Evolutionary conservation across 345 rosid genomes (phyloP).

Genomic region (Gossypioides kirkii): DNA sequence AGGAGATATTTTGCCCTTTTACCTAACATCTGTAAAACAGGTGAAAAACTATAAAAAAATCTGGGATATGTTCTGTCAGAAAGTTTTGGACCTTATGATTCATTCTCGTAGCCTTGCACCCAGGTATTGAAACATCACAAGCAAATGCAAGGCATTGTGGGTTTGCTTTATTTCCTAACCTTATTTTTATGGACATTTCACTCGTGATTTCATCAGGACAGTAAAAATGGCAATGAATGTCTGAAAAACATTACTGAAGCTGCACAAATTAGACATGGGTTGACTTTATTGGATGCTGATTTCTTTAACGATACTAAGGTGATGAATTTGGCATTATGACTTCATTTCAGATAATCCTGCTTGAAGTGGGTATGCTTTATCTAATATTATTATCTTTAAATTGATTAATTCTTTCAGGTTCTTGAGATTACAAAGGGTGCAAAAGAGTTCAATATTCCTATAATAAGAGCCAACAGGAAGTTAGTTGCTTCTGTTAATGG

Average conservation of each 20-base stretch:
- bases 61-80: constrained; percentile 29
- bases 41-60: constrained; percentile 30
- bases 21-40: constrained; percentile 19
- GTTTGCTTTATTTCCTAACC: neutral
- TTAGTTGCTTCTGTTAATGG: constrained; percentile 63
- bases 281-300: constrained; percentile 50
- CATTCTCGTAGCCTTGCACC: constrained; percentile 17
- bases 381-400: neutral
- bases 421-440: constrained; percentile 58
- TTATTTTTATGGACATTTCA: constrained; percentile 1
- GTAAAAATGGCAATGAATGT: constrained; percentile 22
- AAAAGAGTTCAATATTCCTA: constrained; percentile 52
- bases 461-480: constrained; percentile 52
- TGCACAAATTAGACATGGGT: constrained; percentile 30
- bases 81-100: constrained; percentile 28
- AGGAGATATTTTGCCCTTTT: neutral
- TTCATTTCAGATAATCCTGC: neutral
- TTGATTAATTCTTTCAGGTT: constrained; percentile 26
- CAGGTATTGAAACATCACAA: constrained; percentile 19
- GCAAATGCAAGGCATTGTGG: neutral
- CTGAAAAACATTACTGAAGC: constrained; percentile 31
- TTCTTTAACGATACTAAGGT: constrained; percentile 78
- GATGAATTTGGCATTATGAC: neutral
- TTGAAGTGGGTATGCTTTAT: neutral
- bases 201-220: constrained; percentile 44